A percentile compares a stretch with the other conserved stretches of the same genome.
These are phyloP conservation scores for Aspergillus ibericus DNA, from an alignment of 2,329 filamentous ascomycete genomes.

Conservation along the genomic window DNA sequence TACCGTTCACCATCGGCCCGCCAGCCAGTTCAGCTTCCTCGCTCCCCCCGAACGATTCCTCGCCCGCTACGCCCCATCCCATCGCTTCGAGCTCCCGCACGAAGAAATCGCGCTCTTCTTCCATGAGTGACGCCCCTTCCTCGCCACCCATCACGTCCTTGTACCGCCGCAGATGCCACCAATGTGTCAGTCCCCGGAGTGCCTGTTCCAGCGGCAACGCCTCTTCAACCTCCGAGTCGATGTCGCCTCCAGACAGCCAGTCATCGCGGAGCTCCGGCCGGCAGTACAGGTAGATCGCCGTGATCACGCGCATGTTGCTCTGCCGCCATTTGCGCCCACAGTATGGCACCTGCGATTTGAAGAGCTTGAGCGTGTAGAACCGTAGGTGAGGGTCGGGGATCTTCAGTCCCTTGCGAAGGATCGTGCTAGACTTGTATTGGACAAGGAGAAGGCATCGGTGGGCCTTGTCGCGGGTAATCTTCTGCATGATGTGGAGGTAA, in stretches of 20 bases:
- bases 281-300: constrained; percentile 91
- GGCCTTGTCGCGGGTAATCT: constrained; percentile 92
- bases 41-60: constrained; percentile 32
- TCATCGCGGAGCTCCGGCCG: constrained; percentile 90
- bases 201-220: constrained; percentile 90
- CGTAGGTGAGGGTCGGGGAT: constrained; percentile 84
- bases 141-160: constrained; percentile 68
- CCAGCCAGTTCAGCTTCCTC: constrained; percentile 31
- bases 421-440: constrained; percentile 90
- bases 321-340: constrained; percentile 98
- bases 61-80: constrained; percentile 50
- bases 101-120: constrained; percentile 78
- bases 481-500: constrained; percentile 93
- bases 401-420: constrained; percentile 86
- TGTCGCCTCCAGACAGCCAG: constrained; percentile 85
- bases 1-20: constrained; percentile 30
- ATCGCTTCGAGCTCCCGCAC: constrained; percentile 73
- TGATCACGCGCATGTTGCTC: constrained; percentile 98
- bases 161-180: constrained; percentile 85
- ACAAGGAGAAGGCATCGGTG: constrained; percentile 92
- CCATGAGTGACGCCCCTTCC: constrained; percentile 56
- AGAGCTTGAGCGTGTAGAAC: constrained; percentile 93
- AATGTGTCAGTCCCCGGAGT: constrained; percentile 83
- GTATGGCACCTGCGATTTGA: constrained; percentile 98
- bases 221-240: constrained; percentile 92